Evolutionary conservation across 331 rosid genomes (phyloP), one percentile per base, ranked within the genome.

Genomic region (Quercus phellos): DNA sequence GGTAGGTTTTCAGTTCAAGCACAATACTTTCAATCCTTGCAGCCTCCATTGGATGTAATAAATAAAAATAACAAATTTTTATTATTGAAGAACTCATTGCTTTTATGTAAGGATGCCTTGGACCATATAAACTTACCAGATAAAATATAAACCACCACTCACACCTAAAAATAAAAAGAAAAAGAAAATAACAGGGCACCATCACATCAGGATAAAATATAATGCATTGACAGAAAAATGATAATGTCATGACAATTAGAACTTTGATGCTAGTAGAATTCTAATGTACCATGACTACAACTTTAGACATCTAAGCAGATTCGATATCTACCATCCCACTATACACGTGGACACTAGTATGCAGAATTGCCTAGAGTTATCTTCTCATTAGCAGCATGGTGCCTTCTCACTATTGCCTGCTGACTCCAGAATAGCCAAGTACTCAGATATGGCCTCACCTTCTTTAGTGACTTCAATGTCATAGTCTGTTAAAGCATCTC

Each of bases 381-480:
- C 42, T 74, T 82, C 77, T 79, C 75, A 82, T 14, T 71, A 71
- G 67, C 78, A 81, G 74, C 17, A 43, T 22, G 46, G 74, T 46
- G 21, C 63, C 71, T 76, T 67, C 75, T 71, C 83, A 53, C 72
- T 51, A 58, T 55, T 75, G 32, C 74, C 79, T 22, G 87, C 83
- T 0, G 93, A 85, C 30, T 86, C 88, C 74, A 94, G 53, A 73
- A 92, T 51, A 72, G 87, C 84, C 81, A 94, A 68, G 84, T 92
- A 94, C 90, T 94, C 96, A 6, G 71, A 74, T 81, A 94, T 86
- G 84, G 99, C 97, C 50, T 90, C 97, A 11, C 97, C 97, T 88
- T 94, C 99, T 70, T 82, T 81, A 5, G 79, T 82, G 72, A 92
- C 92, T 78, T 92, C 99, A 55, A 92, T 84, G 88, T 94, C 99